Base-by-base conservation (phyloP, 176 grass and related monocot species). In the Tillandsia leiboldiana region DNA sequence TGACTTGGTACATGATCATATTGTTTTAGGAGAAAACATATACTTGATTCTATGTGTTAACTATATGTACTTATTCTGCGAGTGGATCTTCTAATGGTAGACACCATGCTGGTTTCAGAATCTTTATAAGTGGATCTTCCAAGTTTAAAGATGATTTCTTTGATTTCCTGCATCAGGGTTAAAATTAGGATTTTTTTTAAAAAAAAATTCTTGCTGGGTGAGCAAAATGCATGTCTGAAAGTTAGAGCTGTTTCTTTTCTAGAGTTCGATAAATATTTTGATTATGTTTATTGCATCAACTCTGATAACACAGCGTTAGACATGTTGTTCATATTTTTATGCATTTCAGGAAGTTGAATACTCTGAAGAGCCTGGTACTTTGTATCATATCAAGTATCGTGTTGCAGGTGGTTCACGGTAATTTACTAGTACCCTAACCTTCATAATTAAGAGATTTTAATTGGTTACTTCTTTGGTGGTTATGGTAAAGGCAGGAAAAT, bases 341-440 rank as follows among this genome's bases (percentile, higher is more conserved):
- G 83, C 22, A 76, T 53, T 85, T 73, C 72, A 97, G 93, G 93
- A 97, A 85, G 93, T 97, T 50, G 93, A 92, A 78, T 92, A 97
- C 82, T 97, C 86, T 53, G 93, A 97, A 83, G 93, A 97, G 77
- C 86, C 89, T 79, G 89, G 93, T 76, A 69, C 51, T 73, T 81
- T 97, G 79, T 92, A 87, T 70, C 89, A 85, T 76, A 97, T 97
- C 54, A 97, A 87, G 56, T 97, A 97, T 71, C 86, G 86, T 75
- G 84, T 97, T 74, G 86, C 93, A 70, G 93, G 93, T 65, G 93
- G 93, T 72, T 85, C 86, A 63, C 92, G 83, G 93, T 97, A 79
- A 9, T 67, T 72, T 62, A 75, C 12, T 54, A 9, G 9, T 66
- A 15, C 12, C 12, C 11, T 26, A 69, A 3, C 26, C 14, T 74